Conservation (phyloP, 2,329 filamentous ascomycete species). For the Fusarium sp. region DNA sequence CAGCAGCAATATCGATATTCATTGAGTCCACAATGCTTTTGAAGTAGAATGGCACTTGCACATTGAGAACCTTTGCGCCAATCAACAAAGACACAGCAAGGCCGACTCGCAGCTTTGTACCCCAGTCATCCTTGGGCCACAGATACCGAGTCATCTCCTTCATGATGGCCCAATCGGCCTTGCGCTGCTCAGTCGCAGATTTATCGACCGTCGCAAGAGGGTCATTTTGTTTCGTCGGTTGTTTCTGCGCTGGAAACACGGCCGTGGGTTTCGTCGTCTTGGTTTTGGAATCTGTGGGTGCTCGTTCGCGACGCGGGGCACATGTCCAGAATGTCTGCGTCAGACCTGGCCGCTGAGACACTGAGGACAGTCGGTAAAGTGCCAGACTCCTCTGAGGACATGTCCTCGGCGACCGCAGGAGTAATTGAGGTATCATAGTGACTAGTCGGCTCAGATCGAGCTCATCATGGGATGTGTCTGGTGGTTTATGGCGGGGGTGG, state of each 20-base stretch:
- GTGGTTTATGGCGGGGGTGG: slow-evolving; percentile 38
- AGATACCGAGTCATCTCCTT: slow-evolving; percentile 96
- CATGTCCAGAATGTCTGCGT: slow-evolving; percentile 47
- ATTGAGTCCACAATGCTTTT: slow-evolving; percentile 97
- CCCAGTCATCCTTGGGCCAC: slow-evolving; percentile 84
- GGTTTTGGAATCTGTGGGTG: slow-evolving; percentile 32
- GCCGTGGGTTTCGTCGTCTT: slow-evolving; percentile 36
- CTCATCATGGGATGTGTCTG: slow-evolving; percentile 40
- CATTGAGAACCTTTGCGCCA: slow-evolving; percentile 93
- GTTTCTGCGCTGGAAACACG: slow-evolving; percentile 31
- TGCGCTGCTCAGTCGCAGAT: slow-evolving; percentile 86
- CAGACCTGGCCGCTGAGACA: slow-evolving; percentile 40
- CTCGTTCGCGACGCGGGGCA: slow-evolving; percentile 41
- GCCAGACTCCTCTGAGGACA: slow-evolving; percentile 45
- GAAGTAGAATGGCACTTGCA: slow-evolving; percentile 99
- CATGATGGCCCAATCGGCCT: slow-evolving; percentile 98
- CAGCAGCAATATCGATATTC: slow-evolving; percentile 90
- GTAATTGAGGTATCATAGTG: slow-evolving; percentile 51
- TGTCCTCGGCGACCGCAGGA: slow-evolving; percentile 46
- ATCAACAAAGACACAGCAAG: slow-evolving; percentile 85
- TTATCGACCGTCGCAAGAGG: slow-evolving; percentile 49
- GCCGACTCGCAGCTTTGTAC: slow-evolving; percentile 83
- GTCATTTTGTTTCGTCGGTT: slow-evolving; percentile 39
- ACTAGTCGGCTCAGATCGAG: slow-evolving; percentile 37
- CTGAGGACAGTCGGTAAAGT: slow-evolving; percentile 42